Conservation (phyloP, 257 asterid genomes). For the Solanum rostratum region DNA sequence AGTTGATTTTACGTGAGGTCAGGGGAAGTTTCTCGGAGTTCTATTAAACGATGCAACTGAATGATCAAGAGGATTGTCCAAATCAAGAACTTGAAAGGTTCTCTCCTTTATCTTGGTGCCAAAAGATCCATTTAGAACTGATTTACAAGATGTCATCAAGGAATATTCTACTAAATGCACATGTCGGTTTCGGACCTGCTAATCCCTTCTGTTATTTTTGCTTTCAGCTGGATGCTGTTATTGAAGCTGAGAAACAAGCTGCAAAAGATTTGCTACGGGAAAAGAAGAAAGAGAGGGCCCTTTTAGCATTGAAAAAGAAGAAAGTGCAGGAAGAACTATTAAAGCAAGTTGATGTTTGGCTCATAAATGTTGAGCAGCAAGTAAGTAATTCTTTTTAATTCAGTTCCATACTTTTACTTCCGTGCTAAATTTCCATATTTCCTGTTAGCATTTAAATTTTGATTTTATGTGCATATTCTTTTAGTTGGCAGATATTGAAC, state of each 20-base stretch:
- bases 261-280: constrained; percentile 78
- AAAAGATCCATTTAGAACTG: neutral
- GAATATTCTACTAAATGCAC: neutral
- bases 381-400: constrained; percentile 23
- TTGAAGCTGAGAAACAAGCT: constrained; percentile 90
- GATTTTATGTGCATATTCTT: constrained; percentile 3
- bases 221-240: constrained; percentile 65
- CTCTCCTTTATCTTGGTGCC: neutral
- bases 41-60: neutral
- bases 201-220: neutral
- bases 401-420: neutral
- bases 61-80: neutral
- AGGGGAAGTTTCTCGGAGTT: neutral
- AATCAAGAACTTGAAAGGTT: neutral
- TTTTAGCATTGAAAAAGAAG: constrained; percentile 73
- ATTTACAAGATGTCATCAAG: neutral
- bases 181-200: neutral
- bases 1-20: neutral
- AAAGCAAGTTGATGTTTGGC: constrained; percentile 88
- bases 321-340: constrained; percentile 72
- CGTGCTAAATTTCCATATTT: neutral
- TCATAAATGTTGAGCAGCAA: constrained; percentile 89
- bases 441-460: neutral
- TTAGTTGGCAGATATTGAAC: constrained; percentile 95
- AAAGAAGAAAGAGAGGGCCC: constrained; percentile 85